These are phyloP conservation scores for Botrytis elliptica DNA, from an alignment of 2,329 filamentous ascomycete genomes.

Conservation along the genomic window DNA sequence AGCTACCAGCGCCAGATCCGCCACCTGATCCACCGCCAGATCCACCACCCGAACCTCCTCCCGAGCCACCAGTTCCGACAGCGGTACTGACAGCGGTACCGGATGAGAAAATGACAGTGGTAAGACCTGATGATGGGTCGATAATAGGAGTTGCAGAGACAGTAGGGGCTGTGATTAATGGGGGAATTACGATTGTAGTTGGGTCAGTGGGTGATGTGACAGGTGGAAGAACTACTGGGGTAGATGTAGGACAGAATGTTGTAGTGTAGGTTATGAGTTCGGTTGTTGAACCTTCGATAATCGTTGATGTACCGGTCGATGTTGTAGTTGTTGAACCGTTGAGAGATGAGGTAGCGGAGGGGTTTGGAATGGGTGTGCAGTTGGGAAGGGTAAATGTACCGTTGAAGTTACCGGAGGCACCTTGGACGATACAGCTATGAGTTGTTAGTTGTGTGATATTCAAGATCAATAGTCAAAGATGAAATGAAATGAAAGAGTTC, in stretches of 20 bases:
- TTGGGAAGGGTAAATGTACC: constrained; percentile 42
- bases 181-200: constrained; percentile 6
- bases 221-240: constrained; percentile 13
- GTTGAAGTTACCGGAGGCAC: constrained; percentile 37
- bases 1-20: constrained; percentile 5
- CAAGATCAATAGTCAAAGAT: too few relatives aligned
- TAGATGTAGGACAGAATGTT: not conserved
- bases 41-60: constrained; percentile 1
- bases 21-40: not conserved
- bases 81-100: constrained; percentile 4
- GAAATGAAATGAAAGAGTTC: not conserved
- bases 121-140: not conserved
- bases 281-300: constrained; percentile 25
- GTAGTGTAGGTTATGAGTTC: constrained; percentile 24
- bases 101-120: not conserved
- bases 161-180: constrained; percentile 27
- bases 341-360: constrained; percentile 23
- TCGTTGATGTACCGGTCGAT: constrained; percentile 26
- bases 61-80: constrained; percentile 14
- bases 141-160: constrained; percentile 12
- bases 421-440: constrained; percentile 47
- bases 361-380: constrained; percentile 26
- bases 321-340: constrained; percentile 29
- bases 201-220: constrained; percentile 21
- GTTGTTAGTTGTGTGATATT: not conserved